Conservation (phyloP, 2,329 filamentous ascomycete species). For the Fusarium nygamai region DNA sequence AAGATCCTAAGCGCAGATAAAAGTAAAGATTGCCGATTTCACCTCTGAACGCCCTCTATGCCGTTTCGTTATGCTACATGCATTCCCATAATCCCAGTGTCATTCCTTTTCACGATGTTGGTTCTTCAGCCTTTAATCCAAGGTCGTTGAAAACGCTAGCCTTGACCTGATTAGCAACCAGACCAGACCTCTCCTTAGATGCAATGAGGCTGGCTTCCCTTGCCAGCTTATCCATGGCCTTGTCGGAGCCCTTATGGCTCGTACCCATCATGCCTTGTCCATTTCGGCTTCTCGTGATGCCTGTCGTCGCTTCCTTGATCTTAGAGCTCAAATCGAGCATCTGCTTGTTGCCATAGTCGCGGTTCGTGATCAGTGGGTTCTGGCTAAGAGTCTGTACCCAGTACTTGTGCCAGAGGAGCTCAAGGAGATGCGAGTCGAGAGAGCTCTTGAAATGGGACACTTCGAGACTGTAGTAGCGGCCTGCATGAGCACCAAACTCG, state of each 20-base stretch:
- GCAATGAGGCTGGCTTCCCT: conserved; percentile 69
- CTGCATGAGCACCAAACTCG: conserved; percentile 93
- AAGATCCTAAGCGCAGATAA: not conserved
- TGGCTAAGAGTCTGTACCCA: conserved; percentile 97
- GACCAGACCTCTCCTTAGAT: conserved; percentile 69
- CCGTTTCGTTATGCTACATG: conserved; percentile 33
- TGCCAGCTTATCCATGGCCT: conserved; percentile 68
- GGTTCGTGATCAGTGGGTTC: conserved; percentile 88
- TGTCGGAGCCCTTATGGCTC: conserved; percentile 48
- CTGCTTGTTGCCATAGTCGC: conserved; percentile 92
- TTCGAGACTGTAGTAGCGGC: conserved; percentile 89
- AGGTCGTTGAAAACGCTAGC: conserved; percentile 67
- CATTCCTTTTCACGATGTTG: conserved; percentile 20
- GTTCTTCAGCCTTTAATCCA: conserved; percentile 35
- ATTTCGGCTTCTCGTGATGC: conserved; percentile 41
- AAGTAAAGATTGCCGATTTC: conserved; percentile 25
- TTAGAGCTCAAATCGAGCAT: conserved; percentile 89
- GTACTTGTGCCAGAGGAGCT: conserved; percentile 98
- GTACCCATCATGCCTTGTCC: conserved; percentile 41
- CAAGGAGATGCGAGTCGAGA: conserved; percentile 85
- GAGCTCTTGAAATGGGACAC: conserved; percentile 95
- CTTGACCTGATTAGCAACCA: conserved; percentile 72
- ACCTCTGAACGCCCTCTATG: conserved; percentile 46
- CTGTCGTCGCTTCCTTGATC: conserved; percentile 70
- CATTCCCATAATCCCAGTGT: conserved; percentile 31